A percentile compares a stretch with the other conserved stretches of the same genome.
These are phyloP conservation scores for Rhinocladiella mackenziei DNA, from an alignment of 2,329 filamentous ascomycete genomes.

Conservation along the genomic window DNA sequence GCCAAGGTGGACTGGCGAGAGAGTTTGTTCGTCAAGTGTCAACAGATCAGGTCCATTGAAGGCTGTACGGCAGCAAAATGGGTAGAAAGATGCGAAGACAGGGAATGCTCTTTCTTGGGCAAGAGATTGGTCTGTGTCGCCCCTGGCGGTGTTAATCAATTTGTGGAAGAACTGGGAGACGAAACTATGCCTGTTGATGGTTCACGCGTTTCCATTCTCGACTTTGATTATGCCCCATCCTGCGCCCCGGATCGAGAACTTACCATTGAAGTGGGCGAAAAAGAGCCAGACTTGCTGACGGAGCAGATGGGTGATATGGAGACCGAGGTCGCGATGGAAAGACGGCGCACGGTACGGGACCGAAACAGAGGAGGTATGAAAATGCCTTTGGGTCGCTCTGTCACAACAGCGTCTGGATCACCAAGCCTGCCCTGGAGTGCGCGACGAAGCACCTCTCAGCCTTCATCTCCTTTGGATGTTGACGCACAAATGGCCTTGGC, in stretches of 20 bases:
- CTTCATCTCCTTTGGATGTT: constrained; percentile 29
- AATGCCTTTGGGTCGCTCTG: constrained; percentile 38
- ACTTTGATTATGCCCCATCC: constrained; percentile 62
- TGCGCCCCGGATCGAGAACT: constrained; percentile 58
- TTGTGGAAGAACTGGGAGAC: constrained; percentile 57
- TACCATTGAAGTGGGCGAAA: constrained; percentile 69
- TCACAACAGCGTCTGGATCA: constrained; percentile 33
- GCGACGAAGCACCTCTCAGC: constrained; percentile 20
- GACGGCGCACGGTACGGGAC: constrained; percentile 56
- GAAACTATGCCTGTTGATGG: constrained; percentile 76
- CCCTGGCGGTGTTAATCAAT: constrained; percentile 60
- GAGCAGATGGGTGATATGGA: constrained; percentile 72
- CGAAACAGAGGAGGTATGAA: constrained; percentile 16
- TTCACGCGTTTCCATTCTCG: constrained; percentile 66
- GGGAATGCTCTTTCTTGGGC: constrained; percentile 31
- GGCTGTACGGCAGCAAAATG: constrained; percentile 68
- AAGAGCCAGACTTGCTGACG: constrained; percentile 64
- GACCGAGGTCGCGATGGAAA: constrained; percentile 73
- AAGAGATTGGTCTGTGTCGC: constrained; percentile 64
- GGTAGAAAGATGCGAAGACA: constrained; percentile 58
- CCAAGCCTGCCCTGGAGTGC: constrained; percentile 10
- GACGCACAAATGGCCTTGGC: constrained; percentile 36
- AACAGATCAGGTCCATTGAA: constrained; percentile 60
- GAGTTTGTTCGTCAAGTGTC: constrained; percentile 67
- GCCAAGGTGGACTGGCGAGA: constrained; percentile 56